A percentile compares a stretch with the other conserved stretches of the same genome.
Conservation (phyloP, 2,329 filamentous ascomycete genomes). For the Pseudogymnoascus sp. region DNA sequence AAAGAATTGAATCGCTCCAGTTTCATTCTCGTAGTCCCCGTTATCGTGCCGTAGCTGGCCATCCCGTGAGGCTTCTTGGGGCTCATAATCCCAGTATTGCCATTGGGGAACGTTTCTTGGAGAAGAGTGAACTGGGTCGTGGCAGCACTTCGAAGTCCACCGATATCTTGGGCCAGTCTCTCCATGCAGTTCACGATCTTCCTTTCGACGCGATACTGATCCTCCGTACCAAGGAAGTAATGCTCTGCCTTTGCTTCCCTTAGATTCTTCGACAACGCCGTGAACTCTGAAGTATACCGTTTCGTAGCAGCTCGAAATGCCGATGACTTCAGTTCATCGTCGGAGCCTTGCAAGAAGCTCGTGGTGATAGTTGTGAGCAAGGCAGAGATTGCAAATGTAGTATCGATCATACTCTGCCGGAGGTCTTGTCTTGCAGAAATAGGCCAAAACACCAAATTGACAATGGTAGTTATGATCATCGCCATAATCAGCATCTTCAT, state of each 20-base stretch:
- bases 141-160: conserved; percentile 82
- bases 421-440: conserved; percentile 68
- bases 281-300: conserved; percentile 60
- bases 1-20: conserved; percentile 42
- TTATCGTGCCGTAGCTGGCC: not conserved
- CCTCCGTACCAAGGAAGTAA: conserved; percentile 72
- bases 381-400: conserved; percentile 68
- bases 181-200: conserved; percentile 78
- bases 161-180: conserved; percentile 77
- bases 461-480: conserved; percentile 61
- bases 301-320: conserved; percentile 56
- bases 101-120: conserved; percentile 46
- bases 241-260: conserved; percentile 86
- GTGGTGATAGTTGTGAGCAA: conserved; percentile 76
- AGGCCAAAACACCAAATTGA: conserved; percentile 73
- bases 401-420: conserved; percentile 64
- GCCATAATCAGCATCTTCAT: conserved; percentile 79
- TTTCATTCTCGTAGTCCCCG: conserved; percentile 32
- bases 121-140: conserved; percentile 82
- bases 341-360: conserved; percentile 75
- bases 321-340: conserved; percentile 64
- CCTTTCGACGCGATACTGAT: conserved; percentile 70
- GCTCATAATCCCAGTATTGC: not conserved
- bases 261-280: conserved; percentile 66
- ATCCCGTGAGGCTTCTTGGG: not conserved